Evolutionary conservation across 352 stramenopile genomes (phyloP).

Genomic region (Peronospora farinosa): DNA sequence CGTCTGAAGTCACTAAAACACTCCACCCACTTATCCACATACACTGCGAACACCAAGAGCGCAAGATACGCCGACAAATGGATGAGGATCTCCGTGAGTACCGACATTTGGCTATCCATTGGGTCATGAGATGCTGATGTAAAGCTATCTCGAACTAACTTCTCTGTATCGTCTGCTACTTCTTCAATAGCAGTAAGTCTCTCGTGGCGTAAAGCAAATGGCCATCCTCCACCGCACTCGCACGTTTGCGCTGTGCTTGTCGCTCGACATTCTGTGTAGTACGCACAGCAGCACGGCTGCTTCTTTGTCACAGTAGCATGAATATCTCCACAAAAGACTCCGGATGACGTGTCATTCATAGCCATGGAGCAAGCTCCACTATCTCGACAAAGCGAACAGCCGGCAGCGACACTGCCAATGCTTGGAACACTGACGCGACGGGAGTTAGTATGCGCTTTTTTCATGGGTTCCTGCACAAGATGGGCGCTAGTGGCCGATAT

Average conservation of each 20-base stretch:
- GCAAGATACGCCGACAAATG: constrained; percentile 34
- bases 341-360: constrained; percentile 38
- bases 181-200: constrained; percentile 14
- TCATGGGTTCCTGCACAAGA: constrained; percentile 1
- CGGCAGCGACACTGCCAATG: constrained; percentile 21
- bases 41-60: constrained; percentile 33
- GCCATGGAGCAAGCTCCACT: constrained; percentile 65
- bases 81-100: constrained; percentile 33
- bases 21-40: constrained; percentile 37
- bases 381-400: constrained; percentile 50
- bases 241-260: constrained; percentile 45
- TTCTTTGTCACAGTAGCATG: constrained; percentile 26
- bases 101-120: constrained; percentile 24
- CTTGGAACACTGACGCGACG: constrained; percentile 1
- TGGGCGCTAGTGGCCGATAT: constrained; percentile 2
- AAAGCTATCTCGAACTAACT: constrained; percentile 3
- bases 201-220: constrained; percentile 16
- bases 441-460: constrained; percentile 2
- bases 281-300: constrained; percentile 59
- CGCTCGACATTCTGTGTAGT: constrained; percentile 58
- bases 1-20: constrained; percentile 33
- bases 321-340: constrained; percentile 69
- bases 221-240: constrained; percentile 41
- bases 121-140: constrained; percentile 1
- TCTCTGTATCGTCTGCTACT: constrained; percentile 10